Conservation (phyloP, 2,329 filamentous ascomycete species). For the Colletotrichum kahawae region DNA sequence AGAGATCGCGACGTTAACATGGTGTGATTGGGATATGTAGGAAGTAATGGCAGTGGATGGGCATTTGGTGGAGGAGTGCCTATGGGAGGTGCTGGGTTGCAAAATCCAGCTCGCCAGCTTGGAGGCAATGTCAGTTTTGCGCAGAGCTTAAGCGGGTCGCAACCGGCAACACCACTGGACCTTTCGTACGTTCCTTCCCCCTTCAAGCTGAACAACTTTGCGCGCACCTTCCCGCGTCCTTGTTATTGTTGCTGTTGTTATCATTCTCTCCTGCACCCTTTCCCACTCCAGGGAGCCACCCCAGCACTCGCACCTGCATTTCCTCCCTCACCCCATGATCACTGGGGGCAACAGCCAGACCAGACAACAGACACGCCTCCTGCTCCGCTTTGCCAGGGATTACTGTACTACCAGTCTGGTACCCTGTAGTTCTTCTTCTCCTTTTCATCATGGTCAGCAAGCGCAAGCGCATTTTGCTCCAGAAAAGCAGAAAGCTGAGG, state of each 20-base stretch:
- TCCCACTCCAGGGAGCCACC: neutral
- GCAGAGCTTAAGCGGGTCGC: slow-evolving; percentile 68
- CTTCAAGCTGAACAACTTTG: neutral
- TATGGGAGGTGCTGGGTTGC: slow-evolving; percentile 61
- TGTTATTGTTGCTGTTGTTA: neutral
- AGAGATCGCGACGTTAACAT: slow-evolving; percentile 26
- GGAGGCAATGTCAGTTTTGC: slow-evolving; percentile 69
- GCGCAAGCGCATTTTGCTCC: slow-evolving; percentile 15
- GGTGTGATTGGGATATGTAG: slow-evolving; percentile 32
- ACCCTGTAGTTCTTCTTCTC: neutral
- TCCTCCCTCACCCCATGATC: neutral
- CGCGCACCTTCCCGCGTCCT: neutral
- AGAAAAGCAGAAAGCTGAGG: slow-evolving; percentile 4
- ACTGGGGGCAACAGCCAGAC: neutral
- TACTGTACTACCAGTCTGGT: neutral
- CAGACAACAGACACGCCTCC: neutral
- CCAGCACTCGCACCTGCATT: neutral
- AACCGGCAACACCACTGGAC: slow-evolving; percentile 66
- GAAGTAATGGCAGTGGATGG: slow-evolving; percentile 62
- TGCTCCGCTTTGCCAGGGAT: neutral
- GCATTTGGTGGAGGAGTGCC: slow-evolving; percentile 66
- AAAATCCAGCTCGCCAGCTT: slow-evolving; percentile 58
- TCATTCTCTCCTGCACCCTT: neutral
- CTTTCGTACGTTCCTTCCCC: slow-evolving; percentile 61
- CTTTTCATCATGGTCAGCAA: neutral